Conservation (phyloP, 805 yeast genomes). For the Yamadazyma sp. region DNA sequence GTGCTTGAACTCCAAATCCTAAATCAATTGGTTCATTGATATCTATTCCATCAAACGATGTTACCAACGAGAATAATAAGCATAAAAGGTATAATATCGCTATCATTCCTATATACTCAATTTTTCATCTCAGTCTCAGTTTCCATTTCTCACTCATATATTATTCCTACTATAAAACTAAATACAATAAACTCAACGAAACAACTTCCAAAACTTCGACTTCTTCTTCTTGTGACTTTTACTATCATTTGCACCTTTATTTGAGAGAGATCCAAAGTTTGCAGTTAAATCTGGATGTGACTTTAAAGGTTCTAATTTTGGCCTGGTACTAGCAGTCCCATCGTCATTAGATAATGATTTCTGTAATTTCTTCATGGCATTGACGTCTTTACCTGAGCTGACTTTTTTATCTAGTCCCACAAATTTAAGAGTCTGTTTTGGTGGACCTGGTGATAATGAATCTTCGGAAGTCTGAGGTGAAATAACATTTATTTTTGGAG, state of each 20-base stretch:
- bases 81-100: too few species aligned
- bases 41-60: constrained; percentile 10
- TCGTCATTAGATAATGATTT: constrained; percentile 42
- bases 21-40: constrained; percentile 14
- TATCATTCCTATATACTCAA: too few species aligned
- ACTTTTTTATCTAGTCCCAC: constrained; percentile 12
- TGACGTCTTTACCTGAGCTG: constrained; percentile 9
- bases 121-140: too few species aligned
- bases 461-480: constrained; percentile 9
- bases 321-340: constrained; percentile 14
- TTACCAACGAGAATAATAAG: too few species aligned
- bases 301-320: constrained; percentile 31
- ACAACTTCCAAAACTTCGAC: constrained; percentile 35
- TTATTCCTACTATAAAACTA: too few species aligned
- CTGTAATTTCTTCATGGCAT: constrained; percentile 12
- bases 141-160: too few species aligned
- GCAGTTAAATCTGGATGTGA: constrained; percentile 36
- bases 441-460: constrained; percentile 15
- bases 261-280: background rate
- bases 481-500: constrained; percentile 8
- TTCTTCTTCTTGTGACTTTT: constrained; percentile 21
- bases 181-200: too few species aligned
- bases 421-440: constrained; percentile 29
- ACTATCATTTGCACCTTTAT: constrained; percentile 1
- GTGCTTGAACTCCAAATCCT: constrained; percentile 4